Percentiles rank a stretch among this genome's conserved stretches.
These are phyloP conservation scores for Monilinia fructigena DNA, from an alignment of 2,329 filamentous ascomycete genomes.

Conservation along the genomic window DNA sequence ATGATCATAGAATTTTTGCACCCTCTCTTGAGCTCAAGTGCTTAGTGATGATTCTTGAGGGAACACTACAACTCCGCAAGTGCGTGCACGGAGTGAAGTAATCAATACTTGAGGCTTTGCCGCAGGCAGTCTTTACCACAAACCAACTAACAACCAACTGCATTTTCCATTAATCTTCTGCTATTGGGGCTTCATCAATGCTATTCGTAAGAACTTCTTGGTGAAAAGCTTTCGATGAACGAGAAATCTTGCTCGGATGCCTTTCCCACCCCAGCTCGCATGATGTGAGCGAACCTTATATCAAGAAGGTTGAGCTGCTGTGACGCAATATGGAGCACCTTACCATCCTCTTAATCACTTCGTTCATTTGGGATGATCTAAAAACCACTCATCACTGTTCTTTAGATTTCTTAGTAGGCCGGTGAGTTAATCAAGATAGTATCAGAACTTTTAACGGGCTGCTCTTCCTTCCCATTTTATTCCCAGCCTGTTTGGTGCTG, in stretches of 20 bases:
- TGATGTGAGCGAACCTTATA: neutral
- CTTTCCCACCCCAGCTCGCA: neutral
- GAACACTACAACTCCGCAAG: neutral
- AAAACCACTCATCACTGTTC: no score
- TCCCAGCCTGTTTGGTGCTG: no score
- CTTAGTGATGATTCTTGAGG: neutral
- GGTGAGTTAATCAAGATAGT: neutral
- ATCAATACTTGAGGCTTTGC: neutral
- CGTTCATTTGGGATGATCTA: neutral
- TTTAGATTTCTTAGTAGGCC: no score
- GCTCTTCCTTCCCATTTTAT: no score
- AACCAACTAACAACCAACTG: neutral
- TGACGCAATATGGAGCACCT: no score
- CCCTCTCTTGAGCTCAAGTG: neutral
- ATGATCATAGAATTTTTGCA: neutral
- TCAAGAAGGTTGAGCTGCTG: no score
- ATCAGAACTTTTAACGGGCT: neutral
- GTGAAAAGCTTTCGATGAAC: neutral
- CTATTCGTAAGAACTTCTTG: neutral
- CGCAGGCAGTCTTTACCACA: neutral
- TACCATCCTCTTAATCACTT: neutral
- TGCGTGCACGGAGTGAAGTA: neutral
- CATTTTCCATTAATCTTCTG: neutral
- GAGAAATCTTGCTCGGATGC: neutral
- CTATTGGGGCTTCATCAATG: neutral